These are phyloP conservation scores for Coemansia sp. DNA, from an alignment of 192 early-diverging fungal species.

Conservation along the genomic window DNA sequence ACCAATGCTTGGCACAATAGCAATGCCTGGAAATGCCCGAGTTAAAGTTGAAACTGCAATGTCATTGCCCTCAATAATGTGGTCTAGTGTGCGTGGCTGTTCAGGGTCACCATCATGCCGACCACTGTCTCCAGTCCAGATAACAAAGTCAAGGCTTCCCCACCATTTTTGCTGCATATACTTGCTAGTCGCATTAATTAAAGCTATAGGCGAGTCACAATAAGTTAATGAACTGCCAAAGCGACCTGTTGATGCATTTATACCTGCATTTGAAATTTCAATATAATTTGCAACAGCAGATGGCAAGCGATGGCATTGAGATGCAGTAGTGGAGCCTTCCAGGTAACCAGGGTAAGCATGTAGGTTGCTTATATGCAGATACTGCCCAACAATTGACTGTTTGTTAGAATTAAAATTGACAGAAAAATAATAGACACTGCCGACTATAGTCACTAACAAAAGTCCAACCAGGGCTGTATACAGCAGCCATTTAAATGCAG, in stretches of 20 bases:
- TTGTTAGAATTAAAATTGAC: too few species aligned
- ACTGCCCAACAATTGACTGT: conserved; percentile 62
- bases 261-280: conserved; percentile 2
- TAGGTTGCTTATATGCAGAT: conserved; percentile 69
- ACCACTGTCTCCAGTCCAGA: conserved; percentile 70
- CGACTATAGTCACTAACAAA: too few species aligned
- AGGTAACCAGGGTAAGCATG: conserved; percentile 62
- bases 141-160: conserved; percentile 60
- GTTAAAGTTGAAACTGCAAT: conserved; percentile 47
- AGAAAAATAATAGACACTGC: too few species aligned
- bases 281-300: conserved; percentile 8
- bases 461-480: too few species aligned
- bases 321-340: conserved; percentile 50
- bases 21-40: conserved; percentile 35
- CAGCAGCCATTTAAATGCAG: too few species aligned
- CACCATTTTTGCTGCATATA: conserved; percentile 49
- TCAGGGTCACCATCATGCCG: conserved; percentile 68
- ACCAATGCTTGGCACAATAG: conserved; percentile 49
- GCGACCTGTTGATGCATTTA: conserved; percentile 38
- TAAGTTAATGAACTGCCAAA: conserved; percentile 55
- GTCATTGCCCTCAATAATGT: conserved; percentile 59
- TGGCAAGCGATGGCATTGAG: conserved; percentile 54
- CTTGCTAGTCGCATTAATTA: conserved; percentile 56
- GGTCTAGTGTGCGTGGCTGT: conserved; percentile 57
- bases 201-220: conserved; percentile 58